Conservation (phyloP, 83 land plant genomes). For the Picea abies region DNA sequence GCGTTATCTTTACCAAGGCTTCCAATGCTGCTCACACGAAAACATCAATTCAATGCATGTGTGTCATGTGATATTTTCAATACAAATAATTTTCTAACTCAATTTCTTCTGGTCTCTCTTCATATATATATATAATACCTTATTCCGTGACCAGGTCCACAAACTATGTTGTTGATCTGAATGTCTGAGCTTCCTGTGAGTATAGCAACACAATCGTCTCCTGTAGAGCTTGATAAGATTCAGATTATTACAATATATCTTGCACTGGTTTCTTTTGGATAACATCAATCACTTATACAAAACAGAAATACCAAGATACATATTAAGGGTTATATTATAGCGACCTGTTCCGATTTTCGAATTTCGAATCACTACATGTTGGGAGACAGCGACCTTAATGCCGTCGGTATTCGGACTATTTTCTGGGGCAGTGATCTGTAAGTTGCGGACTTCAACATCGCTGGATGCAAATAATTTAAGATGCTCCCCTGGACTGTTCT, state of each 20-base stretch:
- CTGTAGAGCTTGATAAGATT: slow-evolving; percentile 16
- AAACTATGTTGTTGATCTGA: slow-evolving; percentile 48
- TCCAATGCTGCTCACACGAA: slow-evolving; percentile 24
- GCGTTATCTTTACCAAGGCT: slow-evolving; percentile 11
- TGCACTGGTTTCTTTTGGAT: too few relatives aligned
- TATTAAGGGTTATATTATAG: neutral
- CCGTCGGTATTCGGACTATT: slow-evolving; percentile 77
- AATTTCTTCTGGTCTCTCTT: too few relatives aligned
- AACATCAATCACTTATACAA: too few relatives aligned
- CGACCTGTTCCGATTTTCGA: slow-evolving; percentile 56
- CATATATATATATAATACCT: slow-evolving; percentile 18
- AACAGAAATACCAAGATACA: neutral
- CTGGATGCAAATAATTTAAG: slow-evolving; percentile 37
- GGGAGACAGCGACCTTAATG: slow-evolving; percentile 48
- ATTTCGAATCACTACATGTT: slow-evolving; percentile 38
- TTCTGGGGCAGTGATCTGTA: slow-evolving; percentile 38
- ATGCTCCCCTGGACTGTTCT: slow-evolving; percentile 60
- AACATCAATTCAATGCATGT: neutral
- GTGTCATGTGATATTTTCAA: too few relatives aligned
- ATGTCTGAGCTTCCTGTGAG: slow-evolving; percentile 48
- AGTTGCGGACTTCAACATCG: slow-evolving; percentile 20
- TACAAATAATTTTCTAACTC: too few relatives aligned
- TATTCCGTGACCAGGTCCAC: slow-evolving; percentile 79
- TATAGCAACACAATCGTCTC: slow-evolving; percentile 78
- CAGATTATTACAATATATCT: too few relatives aligned